These are phyloP conservation scores for Globisporangium paddicum DNA, from an alignment of 352 stramenopile species.

Conservation along the genomic window DNA sequence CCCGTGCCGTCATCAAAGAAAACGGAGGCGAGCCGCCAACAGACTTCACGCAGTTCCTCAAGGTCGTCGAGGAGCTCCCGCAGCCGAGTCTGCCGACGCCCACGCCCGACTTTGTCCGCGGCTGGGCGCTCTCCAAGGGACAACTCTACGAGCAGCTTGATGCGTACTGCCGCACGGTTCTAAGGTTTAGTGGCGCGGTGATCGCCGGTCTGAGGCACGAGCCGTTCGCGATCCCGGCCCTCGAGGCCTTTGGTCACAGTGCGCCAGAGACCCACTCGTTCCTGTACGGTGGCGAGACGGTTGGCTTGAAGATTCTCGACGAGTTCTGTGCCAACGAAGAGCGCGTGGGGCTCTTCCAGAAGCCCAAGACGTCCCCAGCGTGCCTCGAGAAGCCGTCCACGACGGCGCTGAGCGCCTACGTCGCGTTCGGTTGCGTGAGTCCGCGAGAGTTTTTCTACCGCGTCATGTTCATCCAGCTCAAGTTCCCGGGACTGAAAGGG, in stretches of 20 bases:
- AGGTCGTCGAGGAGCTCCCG: constrained; percentile 45
- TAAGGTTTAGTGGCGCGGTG: constrained; percentile 5
- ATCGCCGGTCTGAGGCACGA: constrained; percentile 24
- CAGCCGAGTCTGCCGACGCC: constrained; percentile 44
- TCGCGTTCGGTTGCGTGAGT: constrained; percentile 89
- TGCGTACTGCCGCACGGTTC: constrained; percentile 19
- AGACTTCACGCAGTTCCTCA: constrained; percentile 52
- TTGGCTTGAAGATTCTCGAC: constrained; percentile 42
- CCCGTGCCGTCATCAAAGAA: constrained; percentile 40
- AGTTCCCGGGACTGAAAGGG: constrained; percentile 78
- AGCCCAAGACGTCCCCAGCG: constrained; percentile 92
- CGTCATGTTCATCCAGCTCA: constrained; percentile 83
- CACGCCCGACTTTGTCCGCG: constrained; percentile 21
- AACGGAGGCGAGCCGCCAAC: constrained; percentile 38
- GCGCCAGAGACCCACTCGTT: constrained; percentile 34
- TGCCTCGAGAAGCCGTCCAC: constrained; percentile 84
- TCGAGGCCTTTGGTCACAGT: constrained; percentile 36
- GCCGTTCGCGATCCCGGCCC: constrained; percentile 34
- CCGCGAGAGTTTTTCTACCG: constrained; percentile 71
- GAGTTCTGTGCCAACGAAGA: constrained; percentile 54
- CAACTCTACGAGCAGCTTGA: constrained; percentile 28
- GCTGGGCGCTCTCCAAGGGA: constrained; percentile 15
- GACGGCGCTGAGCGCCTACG: constrained; percentile 92
- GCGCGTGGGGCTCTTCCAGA: constrained; percentile 92
- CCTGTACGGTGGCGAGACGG: constrained; percentile 50